Conservation (phyloP, 1,284 basidiomycete genomes). For the Singerocomus rubriflavus region DNA sequence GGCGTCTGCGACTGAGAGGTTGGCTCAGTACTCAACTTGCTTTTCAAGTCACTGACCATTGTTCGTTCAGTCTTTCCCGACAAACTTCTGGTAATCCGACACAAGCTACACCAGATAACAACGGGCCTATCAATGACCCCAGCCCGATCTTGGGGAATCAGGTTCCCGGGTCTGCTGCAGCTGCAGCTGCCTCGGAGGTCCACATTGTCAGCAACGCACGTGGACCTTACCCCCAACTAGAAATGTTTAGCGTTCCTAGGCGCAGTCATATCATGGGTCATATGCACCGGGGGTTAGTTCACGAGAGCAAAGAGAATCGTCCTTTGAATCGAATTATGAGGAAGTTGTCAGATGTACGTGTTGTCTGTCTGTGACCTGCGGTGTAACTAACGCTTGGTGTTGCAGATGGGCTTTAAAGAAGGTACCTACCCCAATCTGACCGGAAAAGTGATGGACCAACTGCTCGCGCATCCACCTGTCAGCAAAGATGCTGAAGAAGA, state of each 20-base stretch:
- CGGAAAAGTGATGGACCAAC: constrained; percentile 48
- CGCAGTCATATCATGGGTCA: constrained; percentile 38
- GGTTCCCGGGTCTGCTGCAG: constrained; percentile 9
- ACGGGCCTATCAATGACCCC: background rate
- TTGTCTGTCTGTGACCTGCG: constrained; percentile 11
- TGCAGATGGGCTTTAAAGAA: constrained; percentile 71
- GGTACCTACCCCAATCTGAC: constrained; percentile 50
- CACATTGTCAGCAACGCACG: constrained; percentile 59
- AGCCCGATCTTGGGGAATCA: constrained; percentile 8
- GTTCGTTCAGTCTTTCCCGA: constrained; percentile 22
- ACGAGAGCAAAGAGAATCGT: constrained; percentile 35
- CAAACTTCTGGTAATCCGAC: constrained; percentile 24
- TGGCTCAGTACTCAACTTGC: constrained; percentile 3
- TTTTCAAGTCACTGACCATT: constrained; percentile 7
- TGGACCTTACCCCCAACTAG: constrained; percentile 55
- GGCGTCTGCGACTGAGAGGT: constrained; percentile 35
- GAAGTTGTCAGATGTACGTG: constrained; percentile 45
- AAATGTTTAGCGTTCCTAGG: constrained; percentile 52
- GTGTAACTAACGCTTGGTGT: constrained; percentile 13
- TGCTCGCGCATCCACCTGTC: constrained; percentile 42
- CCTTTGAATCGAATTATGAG: constrained; percentile 44
- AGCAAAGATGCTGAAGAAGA: constrained; percentile 57
- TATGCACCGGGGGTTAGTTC: constrained; percentile 26
- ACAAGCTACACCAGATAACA: constrained; percentile 6
- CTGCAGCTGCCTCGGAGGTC: constrained; percentile 13